Conservation (phyloP, 345 rosid genomes). For the Bretschneidera sinensis region DNA sequence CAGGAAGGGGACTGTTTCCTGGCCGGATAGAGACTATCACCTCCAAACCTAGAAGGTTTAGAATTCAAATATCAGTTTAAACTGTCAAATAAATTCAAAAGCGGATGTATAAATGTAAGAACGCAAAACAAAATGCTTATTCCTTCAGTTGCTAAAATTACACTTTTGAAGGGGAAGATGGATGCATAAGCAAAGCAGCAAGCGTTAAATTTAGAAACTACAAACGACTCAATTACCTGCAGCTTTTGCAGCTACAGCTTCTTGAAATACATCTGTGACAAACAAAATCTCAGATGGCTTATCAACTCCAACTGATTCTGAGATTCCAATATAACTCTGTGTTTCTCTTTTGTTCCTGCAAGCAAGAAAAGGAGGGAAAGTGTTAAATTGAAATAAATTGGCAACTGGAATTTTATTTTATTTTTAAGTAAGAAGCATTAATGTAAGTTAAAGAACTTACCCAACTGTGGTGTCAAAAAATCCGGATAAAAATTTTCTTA, state of each 20-base stretch:
- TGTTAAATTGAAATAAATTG: background rate
- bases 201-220: no score
- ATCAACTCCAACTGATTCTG: conserved; percentile 74
- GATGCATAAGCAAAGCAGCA: background rate
- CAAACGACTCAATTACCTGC: conserved; percentile 52
- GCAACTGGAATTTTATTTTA: background rate
- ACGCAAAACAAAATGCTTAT: background rate
- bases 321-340: conserved; percentile 67
- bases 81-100: no score
- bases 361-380: conserved; percentile 8
- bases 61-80: background rate
- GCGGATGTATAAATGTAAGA: background rate
- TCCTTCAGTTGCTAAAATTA: conserved; percentile 2
- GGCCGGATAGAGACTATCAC: conserved; percentile 61
- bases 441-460: conserved; percentile 31
- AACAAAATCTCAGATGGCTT: conserved; percentile 74
- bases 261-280: conserved; percentile 79
- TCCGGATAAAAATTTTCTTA: conserved; percentile 76
- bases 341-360: conserved; percentile 81
- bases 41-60: conserved; percentile 43
- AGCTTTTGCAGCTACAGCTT: conserved; percentile 81
- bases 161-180: conserved; percentile 10
- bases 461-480: conserved; percentile 83
- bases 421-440: background rate
- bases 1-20: conserved; percentile 59